Evolutionary conservation across 345 rosid genomes (phyloP).

Genomic region (Erodium maritimum): DNA sequence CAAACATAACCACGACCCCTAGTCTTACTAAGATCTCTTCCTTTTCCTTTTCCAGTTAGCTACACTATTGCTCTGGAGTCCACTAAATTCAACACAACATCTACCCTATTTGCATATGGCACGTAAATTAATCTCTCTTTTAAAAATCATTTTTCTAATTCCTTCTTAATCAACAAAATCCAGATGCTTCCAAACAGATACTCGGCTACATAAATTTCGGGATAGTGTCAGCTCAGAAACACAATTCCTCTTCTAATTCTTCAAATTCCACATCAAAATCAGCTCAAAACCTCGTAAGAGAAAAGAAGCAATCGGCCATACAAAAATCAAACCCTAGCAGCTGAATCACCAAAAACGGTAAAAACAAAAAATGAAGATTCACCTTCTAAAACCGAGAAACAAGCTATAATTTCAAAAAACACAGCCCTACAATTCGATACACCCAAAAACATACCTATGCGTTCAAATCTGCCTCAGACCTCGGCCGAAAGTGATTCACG

Average conservation of each 20-base stretch:
- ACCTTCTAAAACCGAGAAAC: neutral
- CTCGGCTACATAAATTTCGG: conserved; percentile 13
- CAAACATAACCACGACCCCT: neutral
- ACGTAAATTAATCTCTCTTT: neutral
- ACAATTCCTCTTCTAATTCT: conserved; percentile 18
- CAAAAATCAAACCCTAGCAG: conserved; percentile 22
- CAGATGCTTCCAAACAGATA: conserved; percentile 10
- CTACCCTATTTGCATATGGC: no score
- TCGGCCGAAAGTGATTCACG: conserved; percentile 7
- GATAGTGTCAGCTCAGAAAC: conserved; percentile 8
- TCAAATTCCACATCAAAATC: conserved; percentile 18
- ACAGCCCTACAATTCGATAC: neutral
- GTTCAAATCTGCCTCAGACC: conserved; percentile 29
- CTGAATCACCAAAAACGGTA: conserved; percentile 21
- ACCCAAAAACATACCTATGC: conserved; percentile 5
- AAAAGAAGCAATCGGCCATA: conserved; percentile 5
- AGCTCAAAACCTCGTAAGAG: conserved; percentile 14
- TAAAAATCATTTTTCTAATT: conserved; percentile 6
- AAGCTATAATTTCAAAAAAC: neutral
- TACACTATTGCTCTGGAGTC: neutral
- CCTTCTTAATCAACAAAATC: neutral
- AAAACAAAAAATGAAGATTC: conserved; percentile 1
- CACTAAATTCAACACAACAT: conserved; percentile 3
- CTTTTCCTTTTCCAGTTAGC: neutral
- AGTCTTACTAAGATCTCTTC: neutral